phyloP scores from a whole-genome alignment of 345 rosid genomes.

The Chamaenerion angustifolium region DNA sequence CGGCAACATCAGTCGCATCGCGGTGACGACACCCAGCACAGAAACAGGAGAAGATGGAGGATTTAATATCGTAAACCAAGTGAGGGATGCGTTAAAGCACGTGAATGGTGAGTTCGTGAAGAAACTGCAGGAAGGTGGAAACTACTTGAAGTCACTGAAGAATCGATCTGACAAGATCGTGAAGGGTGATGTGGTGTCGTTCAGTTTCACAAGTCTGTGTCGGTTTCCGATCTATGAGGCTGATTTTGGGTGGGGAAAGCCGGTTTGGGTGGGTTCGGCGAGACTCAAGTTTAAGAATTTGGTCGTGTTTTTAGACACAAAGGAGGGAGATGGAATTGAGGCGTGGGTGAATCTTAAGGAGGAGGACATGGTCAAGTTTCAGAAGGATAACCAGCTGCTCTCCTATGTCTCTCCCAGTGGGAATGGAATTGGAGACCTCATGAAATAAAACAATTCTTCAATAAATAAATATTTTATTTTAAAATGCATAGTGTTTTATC shows the following conservation, averaged over 20 bases:
- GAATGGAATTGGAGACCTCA: too few species aligned
- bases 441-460: too few species aligned
- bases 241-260: conserved; percentile 25
- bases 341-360: conserved; percentile 13
- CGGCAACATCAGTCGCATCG: conserved; percentile 10
- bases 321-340: conserved; percentile 15
- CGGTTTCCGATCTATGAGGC: conserved; percentile 13
- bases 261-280: conserved; percentile 6
- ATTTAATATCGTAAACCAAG: conserved; percentile 8
- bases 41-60: conserved; percentile 5
- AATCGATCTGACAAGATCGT: conserved; percentile 1
- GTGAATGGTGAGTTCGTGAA: conserved; percentile 15
- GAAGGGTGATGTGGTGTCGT: not conserved
- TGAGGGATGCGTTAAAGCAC: conserved; percentile 17
- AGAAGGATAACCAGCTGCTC: conserved; percentile 6
- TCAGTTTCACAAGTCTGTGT: conserved; percentile 16
- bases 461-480: too few species aligned
- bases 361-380: conserved; percentile 9
- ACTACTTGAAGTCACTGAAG: conserved; percentile 11
- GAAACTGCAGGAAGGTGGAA: conserved; percentile 16
- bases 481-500: too few species aligned
- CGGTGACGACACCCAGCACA: conserved; percentile 3
- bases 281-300: not conserved
- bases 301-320: conserved; percentile 9
- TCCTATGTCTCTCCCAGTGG: conserved; percentile 1